phyloP scores from a whole-genome alignment of 2,329 filamentous ascomycete genomes.

The Penicillium sp. region DNA sequence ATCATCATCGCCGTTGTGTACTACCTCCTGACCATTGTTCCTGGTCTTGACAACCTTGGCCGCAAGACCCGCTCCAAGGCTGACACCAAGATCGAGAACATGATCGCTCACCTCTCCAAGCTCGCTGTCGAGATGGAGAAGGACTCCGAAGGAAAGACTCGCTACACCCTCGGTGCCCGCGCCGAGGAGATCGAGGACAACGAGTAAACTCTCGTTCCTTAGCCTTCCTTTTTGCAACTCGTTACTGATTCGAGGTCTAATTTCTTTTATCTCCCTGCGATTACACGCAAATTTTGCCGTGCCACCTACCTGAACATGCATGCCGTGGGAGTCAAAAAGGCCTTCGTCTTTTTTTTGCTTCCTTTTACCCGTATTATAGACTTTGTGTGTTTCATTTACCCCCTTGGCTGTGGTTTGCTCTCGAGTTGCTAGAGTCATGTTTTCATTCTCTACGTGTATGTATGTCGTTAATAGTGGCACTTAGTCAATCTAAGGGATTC shows the following conservation, averaged over 20 bases:
- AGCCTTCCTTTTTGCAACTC: conserved; percentile 30
- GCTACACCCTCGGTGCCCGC: conserved; percentile 44
- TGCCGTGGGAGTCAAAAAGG: conserved; percentile 22
- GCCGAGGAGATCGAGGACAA: conserved; percentile 45
- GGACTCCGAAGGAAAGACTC: conserved; percentile 46
- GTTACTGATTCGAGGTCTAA: conserved; percentile 34
- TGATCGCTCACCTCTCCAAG: conserved; percentile 52
- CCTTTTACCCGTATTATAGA: conserved; percentile 38
- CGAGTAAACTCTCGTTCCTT: conserved; percentile 36
- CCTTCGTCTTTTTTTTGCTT: conserved; percentile 15
- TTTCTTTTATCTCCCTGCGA: conserved; percentile 17
- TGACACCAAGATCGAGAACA: conserved; percentile 55
- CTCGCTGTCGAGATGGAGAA: conserved; percentile 51
- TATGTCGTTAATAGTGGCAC: conserved; percentile 44
- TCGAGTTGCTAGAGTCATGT: conserved; percentile 33
- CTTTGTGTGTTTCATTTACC: conserved; percentile 32
- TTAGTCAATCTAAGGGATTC: conserved; percentile 37
- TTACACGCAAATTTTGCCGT: conserved; percentile 27
- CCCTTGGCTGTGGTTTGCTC: conserved; percentile 27
- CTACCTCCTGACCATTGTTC: conserved; percentile 48
- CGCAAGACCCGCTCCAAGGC: conserved; percentile 51
- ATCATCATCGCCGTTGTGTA: conserved; percentile 54
- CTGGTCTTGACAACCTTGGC: conserved; percentile 50
- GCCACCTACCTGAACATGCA: conserved; percentile 28
- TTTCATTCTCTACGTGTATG: conserved; percentile 40